Conservation (phyloP, 192 early-diverging fungal species). For the Pilobolus umbonatus region DNA sequence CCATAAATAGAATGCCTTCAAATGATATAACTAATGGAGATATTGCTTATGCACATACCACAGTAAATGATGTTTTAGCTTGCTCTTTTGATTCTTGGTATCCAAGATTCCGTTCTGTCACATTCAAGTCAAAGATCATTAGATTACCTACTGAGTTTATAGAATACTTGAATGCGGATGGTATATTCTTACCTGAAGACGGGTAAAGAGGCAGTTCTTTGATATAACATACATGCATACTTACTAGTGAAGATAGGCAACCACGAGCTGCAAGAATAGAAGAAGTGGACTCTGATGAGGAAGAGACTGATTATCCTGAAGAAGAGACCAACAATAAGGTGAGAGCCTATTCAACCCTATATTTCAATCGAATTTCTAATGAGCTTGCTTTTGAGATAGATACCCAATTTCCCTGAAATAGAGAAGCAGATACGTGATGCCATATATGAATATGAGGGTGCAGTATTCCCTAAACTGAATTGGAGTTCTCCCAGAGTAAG, state of each 20-base stretch:
- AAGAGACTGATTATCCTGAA: slow-evolving; percentile 16
- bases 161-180: slow-evolving; percentile 80
- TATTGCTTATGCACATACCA: too few relatives aligned
- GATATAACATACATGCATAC: background rate
- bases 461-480: slow-evolving; percentile 90
- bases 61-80: slow-evolving; percentile 50
- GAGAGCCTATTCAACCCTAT: background rate
- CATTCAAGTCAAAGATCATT: slow-evolving; percentile 73
- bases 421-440: slow-evolving; percentile 55
- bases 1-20: too few relatives aligned
- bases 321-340: slow-evolving; percentile 27
- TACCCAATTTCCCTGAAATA: slow-evolving; percentile 62
- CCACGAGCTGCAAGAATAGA: slow-evolving; percentile 26
- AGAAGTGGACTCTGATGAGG: slow-evolving; percentile 32
- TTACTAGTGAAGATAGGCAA: too few relatives aligned
- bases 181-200: slow-evolving; percentile 75
- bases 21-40: too few relatives aligned
- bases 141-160: slow-evolving; percentile 76
- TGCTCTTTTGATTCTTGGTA: slow-evolving; percentile 84
- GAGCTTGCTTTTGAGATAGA: background rate
- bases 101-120: slow-evolving; percentile 49
- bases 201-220: slow-evolving; percentile 41
- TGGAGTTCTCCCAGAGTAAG: slow-evolving; percentile 88
- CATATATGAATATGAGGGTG: slow-evolving; percentile 71
- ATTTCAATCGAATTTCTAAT: background rate